Base-by-base conservation (phyloP, 2,329 filamentous ascomycete genomes). In the Ceratocystis cacaofunesta region DNA sequence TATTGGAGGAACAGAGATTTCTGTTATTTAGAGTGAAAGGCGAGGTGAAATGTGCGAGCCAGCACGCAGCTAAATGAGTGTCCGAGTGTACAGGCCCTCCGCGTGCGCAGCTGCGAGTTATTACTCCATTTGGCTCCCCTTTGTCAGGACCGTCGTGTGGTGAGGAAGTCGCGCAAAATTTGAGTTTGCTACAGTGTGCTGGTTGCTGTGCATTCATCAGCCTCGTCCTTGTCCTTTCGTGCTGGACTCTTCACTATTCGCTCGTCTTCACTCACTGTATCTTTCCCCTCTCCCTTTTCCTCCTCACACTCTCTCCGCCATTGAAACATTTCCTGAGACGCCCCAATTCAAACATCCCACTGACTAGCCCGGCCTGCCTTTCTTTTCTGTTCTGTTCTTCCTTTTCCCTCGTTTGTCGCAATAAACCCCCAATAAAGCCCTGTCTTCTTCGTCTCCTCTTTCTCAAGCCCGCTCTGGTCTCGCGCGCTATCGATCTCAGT, bases 301-400 rank as follows among this genome's bases (percentile, higher is more conserved):
- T 25, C 19, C 22, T 57, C 28, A 30, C 1, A 15, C 22, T 57
- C 52, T 57, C 50, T 22, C 19, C 12, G 7, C 6, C 52, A 7
- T 32, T 57, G 52, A 57, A 57, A 57, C 52, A 57, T 57, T 57
- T 57, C 12, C 52, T 32, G 52, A 57, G 52, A 57, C 50, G 22
- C 17, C 6, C 17, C 6, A n/a, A 50, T n/a, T n/a, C 46, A 19
- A 22, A 17, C 50, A 55, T 22, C 4, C 19, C n/a, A 55, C n/a
- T 12, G 22, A 10, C 50, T 22, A 55, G 10, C 50, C 44, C 44
- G 17, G n/a, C 1, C 5, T n/a, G 6, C 46, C 5, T 22, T n/a
- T 22, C 43, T n/a, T 6, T n/a, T 6, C 17, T 22, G 25, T 22
- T 19, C n/a, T 22, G 19, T 5, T 41, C 10, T 41, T 41, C 36